Conservation (phyloP, 2,329 filamentous ascomycete species). For the Paecilomyces dactylethromorphus region DNA sequence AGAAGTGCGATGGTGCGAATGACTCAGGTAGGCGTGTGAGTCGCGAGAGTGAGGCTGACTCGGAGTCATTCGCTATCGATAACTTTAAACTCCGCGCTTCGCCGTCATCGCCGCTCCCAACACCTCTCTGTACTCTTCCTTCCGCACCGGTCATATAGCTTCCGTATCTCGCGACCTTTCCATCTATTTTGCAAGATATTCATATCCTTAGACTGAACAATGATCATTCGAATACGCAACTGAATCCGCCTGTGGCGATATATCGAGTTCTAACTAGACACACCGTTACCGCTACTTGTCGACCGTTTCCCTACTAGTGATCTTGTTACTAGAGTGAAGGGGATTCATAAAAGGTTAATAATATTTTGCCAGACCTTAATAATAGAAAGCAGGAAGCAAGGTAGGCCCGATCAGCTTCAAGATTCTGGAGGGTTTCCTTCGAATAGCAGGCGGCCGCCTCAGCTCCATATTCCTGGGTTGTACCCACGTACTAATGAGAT, state of each 20-base stretch:
- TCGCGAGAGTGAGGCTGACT: background rate
- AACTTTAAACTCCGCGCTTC: conserved; percentile 18
- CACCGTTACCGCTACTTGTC: background rate
- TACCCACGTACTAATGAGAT: no score
- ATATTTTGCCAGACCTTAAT: no score
- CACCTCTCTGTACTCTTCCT: conserved; percentile 4
- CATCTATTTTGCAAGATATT: background rate
- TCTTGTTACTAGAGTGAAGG: no score
- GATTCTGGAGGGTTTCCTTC: no score
- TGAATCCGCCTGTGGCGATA: conserved; percentile 32
- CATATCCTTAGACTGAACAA: conserved; percentile 17
- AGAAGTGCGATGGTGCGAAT: background rate
- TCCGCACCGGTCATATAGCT: conserved; percentile 1
- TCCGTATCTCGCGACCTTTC: background rate
- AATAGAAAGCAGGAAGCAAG: no score
- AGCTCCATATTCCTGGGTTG: no score
- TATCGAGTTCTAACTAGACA: conserved; percentile 10
- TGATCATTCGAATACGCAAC: conserved; percentile 39
- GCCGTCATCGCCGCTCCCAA: conserved; percentile 1
- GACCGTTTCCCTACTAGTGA: background rate
- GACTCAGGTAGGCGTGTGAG: background rate
- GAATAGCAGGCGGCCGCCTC: no score
- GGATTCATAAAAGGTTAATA: no score
- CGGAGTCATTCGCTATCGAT: conserved; percentile 22
- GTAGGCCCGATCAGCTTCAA: no score